phyloP scores from a whole-genome alignment of 2,329 filamentous ascomycete species.

The Conoideocrella luteorostrata region DNA sequence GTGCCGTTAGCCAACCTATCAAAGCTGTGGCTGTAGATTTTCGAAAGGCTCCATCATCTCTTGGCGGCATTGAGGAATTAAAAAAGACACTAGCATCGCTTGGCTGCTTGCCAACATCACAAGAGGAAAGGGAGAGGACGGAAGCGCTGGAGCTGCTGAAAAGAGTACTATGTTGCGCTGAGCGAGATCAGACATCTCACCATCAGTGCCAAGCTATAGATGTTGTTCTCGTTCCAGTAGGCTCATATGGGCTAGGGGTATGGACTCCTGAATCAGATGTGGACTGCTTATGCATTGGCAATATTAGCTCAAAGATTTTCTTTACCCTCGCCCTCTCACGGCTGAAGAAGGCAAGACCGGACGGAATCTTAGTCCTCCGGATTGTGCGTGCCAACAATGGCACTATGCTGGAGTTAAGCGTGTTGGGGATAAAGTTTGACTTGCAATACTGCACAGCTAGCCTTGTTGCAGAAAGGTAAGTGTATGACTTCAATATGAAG shows the following conservation, averaged over 20 bases:
- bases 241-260: conserved; percentile 57
- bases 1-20: background rate
- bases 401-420: conserved; percentile 57
- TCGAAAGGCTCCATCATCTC: conserved; percentile 19
- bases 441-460: conserved; percentile 60
- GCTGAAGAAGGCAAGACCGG: conserved; percentile 38
- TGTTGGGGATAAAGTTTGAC: conserved; percentile 53
- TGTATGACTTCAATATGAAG: background rate
- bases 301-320: conserved; percentile 54
- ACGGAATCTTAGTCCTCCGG: conserved; percentile 45
- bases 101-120: conserved; percentile 38
- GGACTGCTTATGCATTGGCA: conserved; percentile 59
- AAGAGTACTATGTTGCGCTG: conserved; percentile 30
- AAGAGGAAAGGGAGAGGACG: conserved; percentile 34
- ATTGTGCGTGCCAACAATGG: conserved; percentile 53
- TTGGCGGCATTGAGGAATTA: conserved; percentile 29
- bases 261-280: conserved; percentile 57
- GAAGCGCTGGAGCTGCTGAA: conserved; percentile 41
- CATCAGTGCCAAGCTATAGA: conserved; percentile 17
- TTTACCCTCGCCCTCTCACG: conserved; percentile 52
- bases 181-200: conserved; percentile 6
- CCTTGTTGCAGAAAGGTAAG: conserved; percentile 43
- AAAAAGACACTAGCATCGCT: conserved; percentile 29
- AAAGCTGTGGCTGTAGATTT: conserved; percentile 20
- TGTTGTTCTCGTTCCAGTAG: conserved; percentile 54